phyloP scores from a whole-genome alignment of 805 yeast genomes.

The Kodamaea lidongshanica region DNA sequence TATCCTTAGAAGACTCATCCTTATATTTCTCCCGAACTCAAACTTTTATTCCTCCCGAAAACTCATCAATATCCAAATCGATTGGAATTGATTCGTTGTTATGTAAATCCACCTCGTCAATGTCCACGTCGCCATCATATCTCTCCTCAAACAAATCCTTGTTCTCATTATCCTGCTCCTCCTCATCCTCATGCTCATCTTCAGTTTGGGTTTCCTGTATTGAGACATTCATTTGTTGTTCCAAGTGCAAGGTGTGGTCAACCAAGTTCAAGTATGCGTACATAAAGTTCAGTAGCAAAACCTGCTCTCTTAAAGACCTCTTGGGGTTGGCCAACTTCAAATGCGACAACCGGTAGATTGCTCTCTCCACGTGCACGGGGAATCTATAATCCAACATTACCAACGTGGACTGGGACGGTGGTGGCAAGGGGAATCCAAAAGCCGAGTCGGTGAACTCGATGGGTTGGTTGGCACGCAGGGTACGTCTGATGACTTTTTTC shows the following conservation, averaged over 20 bases:
- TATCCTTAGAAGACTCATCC: no score
- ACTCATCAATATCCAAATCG: conserved; percentile 18
- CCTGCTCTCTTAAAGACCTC: conserved; percentile 87
- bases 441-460: conserved; percentile 64
- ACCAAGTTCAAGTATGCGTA: conserved; percentile 92
- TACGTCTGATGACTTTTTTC: conserved; percentile 35
- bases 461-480: conserved; percentile 41
- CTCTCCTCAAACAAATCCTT: conserved; percentile 9
- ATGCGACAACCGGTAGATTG: conserved; percentile 88
- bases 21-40: no score
- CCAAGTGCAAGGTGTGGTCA: conserved; percentile 77
- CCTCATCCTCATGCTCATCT: conserved; percentile 7
- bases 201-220: conserved; percentile 9
- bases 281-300: conserved; percentile 91
- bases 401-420: conserved; percentile 67
- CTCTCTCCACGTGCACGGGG: conserved; percentile 94
- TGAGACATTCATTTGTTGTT: conserved; percentile 44
- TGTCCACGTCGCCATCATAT: conserved; percentile 9
- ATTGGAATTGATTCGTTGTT: conserved; percentile 12
- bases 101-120: conserved; percentile 10
- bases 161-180: conserved; percentile 5
- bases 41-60: conserved; percentile 4
- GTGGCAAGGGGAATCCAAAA: conserved; percentile 82
- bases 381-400: conserved; percentile 80
- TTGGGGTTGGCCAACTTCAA: conserved; percentile 91